Base-by-base conservation (phyloP, 202 grass and related monocot genomes). In the Hordeum pubiflorum region DNA sequence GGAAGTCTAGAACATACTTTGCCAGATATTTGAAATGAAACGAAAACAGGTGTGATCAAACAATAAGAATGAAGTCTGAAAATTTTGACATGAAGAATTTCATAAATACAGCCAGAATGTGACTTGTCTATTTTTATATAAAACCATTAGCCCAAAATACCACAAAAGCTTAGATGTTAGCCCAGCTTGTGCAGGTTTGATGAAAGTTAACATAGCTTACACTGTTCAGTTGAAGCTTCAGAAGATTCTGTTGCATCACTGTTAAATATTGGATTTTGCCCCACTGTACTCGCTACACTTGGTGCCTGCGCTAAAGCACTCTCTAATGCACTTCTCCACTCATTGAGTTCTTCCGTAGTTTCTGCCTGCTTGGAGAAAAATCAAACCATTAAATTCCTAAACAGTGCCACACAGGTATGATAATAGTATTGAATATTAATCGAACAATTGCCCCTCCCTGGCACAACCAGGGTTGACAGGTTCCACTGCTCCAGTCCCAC, bases 291-390 rank as follows among this genome's bases (percentile, higher is more conserved):
- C 22, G 55, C 74, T 63, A 84, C 69, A 88, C 63, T 86, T 38
- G 95, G 95, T 87, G 95, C 90, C 65, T 91, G 92, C 58, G 78
- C 84, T 75, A 98, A 76, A 86, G 95, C 86, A 89, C 72, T 93
- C 82, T 98, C 95, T 71, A 98, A 79, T 85, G 95, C 90, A 84
- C 61, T 81, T 95, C 83, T 98, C 95, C 95, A 98, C 34, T 98
- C 90, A 50, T 93, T 90, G 60, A 94, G 79, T 52, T 98, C 95
- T 82, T 95, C 96, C 39, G 65, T 81, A 76, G 92, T 98, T 82
- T 98, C 96, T 76, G 92, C 88, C 96, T 98, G 82, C 20, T 81
- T 70, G 34, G 57, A 77, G 37, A 80, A 80, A 87, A 67, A 43
- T 38, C 5, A 38, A 67, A 69, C 39, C 43, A 83, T 89, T 79